These are phyloP conservation scores for Fallopia convolvulus DNA, from an alignment of 148 eudicot genomes.

Conservation along the genomic window DNA sequence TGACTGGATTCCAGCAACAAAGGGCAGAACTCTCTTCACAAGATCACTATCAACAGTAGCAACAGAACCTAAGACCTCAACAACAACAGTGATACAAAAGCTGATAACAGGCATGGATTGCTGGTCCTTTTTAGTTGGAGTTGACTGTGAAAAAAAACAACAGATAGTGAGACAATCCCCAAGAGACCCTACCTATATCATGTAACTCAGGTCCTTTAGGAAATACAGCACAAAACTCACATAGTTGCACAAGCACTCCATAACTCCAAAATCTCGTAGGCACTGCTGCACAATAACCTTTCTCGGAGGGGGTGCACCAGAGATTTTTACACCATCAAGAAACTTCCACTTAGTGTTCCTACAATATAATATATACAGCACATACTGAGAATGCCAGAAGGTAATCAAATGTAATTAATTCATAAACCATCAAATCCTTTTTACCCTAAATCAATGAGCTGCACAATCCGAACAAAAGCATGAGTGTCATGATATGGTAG, in stretches of 20 bases:
- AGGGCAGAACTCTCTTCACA: conserved; percentile 77
- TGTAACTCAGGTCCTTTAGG: background rate
- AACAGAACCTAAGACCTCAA: conserved; percentile 63
- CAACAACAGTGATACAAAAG: conserved; percentile 73
- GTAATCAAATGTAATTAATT: background rate
- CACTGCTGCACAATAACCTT: conserved; percentile 86
- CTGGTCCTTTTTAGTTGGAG: conserved; percentile 57
- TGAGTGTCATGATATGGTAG: conserved; percentile 88
- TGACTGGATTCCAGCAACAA: conserved; percentile 55
- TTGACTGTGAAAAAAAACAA: conserved; percentile 25
- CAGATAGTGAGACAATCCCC: background rate
- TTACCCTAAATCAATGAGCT: conserved; percentile 61
- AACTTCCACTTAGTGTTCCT: conserved; percentile 80
- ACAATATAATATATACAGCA: conserved; percentile 1
- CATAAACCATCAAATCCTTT: background rate
- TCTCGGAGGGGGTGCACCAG: conserved; percentile 89
- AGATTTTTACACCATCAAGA: conserved; percentile 72
- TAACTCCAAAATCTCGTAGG: conserved; percentile 59
- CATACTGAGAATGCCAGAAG: background rate
- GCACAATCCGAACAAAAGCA: conserved; percentile 77
- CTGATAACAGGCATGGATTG: conserved; percentile 51
- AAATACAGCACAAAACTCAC: conserved; percentile 20
- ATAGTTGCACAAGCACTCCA: conserved; percentile 61
- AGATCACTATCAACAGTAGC: conserved; percentile 41
- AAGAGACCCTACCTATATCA: background rate